Percentiles rank a stretch among this genome's conserved stretches.
Evolutionary conservation across 2,329 filamentous ascomycete species (phyloP).

Genomic region (Drechmeria coniospora): DNA sequence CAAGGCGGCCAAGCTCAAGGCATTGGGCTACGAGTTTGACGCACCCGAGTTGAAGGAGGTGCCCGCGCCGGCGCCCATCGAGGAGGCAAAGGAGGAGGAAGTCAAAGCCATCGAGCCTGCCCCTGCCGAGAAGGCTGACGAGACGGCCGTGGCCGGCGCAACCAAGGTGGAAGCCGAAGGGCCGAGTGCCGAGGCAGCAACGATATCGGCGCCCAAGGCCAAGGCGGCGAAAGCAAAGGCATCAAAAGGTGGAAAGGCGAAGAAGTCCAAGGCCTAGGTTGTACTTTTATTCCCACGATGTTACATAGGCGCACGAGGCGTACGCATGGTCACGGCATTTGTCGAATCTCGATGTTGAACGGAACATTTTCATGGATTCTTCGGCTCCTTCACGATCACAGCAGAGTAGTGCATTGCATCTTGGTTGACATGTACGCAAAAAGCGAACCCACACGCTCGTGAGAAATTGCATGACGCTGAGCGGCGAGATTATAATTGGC

Average conservation of each 20-base stretch:
- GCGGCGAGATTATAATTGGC: slow-evolving; percentile 47
- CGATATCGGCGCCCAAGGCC: slow-evolving; percentile 11
- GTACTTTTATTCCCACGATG: slow-evolving; percentile 5
- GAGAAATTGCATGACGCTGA: slow-evolving; percentile 24
- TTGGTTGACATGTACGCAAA: slow-evolving; percentile 35
- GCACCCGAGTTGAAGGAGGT: slow-evolving; percentile 52
- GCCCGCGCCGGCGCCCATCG: slow-evolving; percentile 24
- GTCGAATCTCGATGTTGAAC: neutral
- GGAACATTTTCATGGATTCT: neutral
- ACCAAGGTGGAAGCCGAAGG: slow-evolving; percentile 6
- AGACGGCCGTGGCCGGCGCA: slow-evolving; percentile 11
- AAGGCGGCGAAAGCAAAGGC: slow-evolving; percentile 15
- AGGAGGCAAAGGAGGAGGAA: slow-evolving; percentile 15
- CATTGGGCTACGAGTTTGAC: slow-evolving; percentile 70
- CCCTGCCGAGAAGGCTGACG: slow-evolving; percentile 9
- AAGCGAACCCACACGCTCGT: slow-evolving; percentile 45
- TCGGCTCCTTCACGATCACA: neutral
- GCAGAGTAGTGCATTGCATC: neutral
- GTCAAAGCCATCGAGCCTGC: slow-evolving; percentile 22
- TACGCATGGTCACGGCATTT: neutral
- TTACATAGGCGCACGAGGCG: neutral
- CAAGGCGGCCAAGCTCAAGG: slow-evolving; percentile 62
- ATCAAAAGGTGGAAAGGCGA: slow-evolving; percentile 13
- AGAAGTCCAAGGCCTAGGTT: slow-evolving; percentile 22
- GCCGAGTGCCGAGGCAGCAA: slow-evolving; percentile 10